Base-by-base conservation (phyloP, 768 basidiomycete genomes). In the Lentinula aciculospora region DNA sequence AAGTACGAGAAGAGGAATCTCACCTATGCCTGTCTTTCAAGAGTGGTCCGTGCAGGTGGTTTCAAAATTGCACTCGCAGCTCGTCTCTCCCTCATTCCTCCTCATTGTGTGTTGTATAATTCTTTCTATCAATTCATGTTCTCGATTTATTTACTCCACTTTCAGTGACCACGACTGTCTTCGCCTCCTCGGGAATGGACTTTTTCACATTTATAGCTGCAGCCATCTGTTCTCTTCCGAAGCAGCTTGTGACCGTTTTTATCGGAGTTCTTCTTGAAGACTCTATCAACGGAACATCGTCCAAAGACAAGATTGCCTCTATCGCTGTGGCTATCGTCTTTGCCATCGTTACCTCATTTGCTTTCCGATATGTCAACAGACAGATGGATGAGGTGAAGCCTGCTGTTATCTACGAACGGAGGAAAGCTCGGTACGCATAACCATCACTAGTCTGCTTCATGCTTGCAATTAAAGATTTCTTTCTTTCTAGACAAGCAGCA, bases 161-260 rank as follows among this genome's bases (percentile, higher is more conserved):
- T 21, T 23, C 58, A 72, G 71, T 73, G 21, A 74, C 71, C 12
- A 75, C 74, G 1, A 69, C 71, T 25, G 67, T 76, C 1, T 74
- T 77, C 56, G 67, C 77, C 2, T 72, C 76, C 3, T 75, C 72
- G 53, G 78, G 78, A 3, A 72, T 79, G 68, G 57, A 45, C 31
- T 70, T 76, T 46, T 72, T 65, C 62, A 62, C 69, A 34, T 79
- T 78, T 67, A 57, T 66, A 27, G 39, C 74, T 7, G 76, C 77
- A 4, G 69, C 77, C 8, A 60, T 78, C 34, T 59, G 74, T 17
- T 71, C 72, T 34, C 58, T 76, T 13, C 78, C 78, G 6, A 78
- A 78, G 60, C 76, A 79, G 68, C 68, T 80, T 29, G 68, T 72
- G 28, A 68, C 72, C 17, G 78, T 79, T 12, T 79, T 79, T 60